Evolutionary conservation across 2,329 filamentous ascomycete species (phyloP).

Genomic region (Sclerotiophoma versabilis): DNA sequence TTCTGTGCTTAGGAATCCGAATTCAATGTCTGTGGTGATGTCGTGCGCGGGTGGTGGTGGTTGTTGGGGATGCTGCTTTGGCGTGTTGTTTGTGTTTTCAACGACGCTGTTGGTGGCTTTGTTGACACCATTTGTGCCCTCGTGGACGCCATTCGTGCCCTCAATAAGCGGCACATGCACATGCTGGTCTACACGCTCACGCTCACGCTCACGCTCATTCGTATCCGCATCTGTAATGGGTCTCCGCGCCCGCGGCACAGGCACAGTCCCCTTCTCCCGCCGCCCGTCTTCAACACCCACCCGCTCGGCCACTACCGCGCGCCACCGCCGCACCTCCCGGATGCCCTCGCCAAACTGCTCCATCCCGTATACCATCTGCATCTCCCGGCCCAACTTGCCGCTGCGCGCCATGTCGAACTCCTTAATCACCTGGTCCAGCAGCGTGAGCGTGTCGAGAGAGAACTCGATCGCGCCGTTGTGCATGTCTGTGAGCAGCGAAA

Average conservation of each 20-base stretch:
- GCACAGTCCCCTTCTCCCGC: constrained; percentile 10
- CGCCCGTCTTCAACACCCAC: constrained; percentile 28
- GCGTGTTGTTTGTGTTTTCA: background rate
- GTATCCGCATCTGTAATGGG: too few species aligned
- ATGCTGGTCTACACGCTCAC: too few species aligned
- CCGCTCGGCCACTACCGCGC: constrained; percentile 42
- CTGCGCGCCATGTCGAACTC: constrained; percentile 31
- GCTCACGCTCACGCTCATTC: too few species aligned
- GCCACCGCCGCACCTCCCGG: constrained; percentile 42
- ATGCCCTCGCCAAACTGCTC: constrained; percentile 44
- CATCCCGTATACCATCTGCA: constrained; percentile 44
- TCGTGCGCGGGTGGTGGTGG: background rate
- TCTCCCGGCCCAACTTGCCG: constrained; percentile 36
- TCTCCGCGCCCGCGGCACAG: constrained; percentile 2
- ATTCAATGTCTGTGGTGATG: background rate
- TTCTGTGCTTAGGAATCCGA: background rate
- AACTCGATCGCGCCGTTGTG: constrained; percentile 66
- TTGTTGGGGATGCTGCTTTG: too few species aligned
- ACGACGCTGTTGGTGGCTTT: too few species aligned
- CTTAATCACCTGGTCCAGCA: constrained; percentile 48
- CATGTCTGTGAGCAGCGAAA: constrained; percentile 71
- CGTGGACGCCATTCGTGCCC: background rate
- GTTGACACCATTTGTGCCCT: too few species aligned
- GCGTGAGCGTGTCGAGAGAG: constrained; percentile 56
- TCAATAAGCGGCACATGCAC: constrained; percentile 12